Base-by-base conservation (phyloP, 352 stramenopile genomes). In the Pythium chondricola region DNA sequence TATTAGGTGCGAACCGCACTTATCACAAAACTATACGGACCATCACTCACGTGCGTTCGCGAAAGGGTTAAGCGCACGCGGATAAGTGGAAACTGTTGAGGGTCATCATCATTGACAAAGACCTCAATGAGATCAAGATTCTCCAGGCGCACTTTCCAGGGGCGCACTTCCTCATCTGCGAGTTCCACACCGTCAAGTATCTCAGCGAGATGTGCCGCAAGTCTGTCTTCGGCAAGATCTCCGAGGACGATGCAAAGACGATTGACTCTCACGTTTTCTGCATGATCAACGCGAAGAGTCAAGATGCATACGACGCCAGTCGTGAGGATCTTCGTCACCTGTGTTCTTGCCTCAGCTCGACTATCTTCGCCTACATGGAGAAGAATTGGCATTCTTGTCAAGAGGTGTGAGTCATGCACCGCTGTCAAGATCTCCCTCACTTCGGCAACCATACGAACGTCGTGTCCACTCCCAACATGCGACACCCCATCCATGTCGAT, bases 231-330 rank as follows among this genome's bases (percentile, higher is more conserved):
- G 48, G 56, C 0, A 63, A 59, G 18, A 45, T 63, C 4, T 63
- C 56, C 0, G 2, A 37, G 0, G 48, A 50, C 1, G 55, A 74
- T 24, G 44, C 56, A 0, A 18, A 17, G 0, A n/a, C 35, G 4
- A 8, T 63, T 1, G 47, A 67, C 14, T 22, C 11, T 1, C 4
- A 57, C 11, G n/a, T 67, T 1, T 14, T 58, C 42, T 56, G 56
- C 36, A 56, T 70, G 43, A 43, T 66, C 0, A 64, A 66, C 33
- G 42, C 52, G 0, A 2, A 4, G 10, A 17, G 24, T 24, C 1
- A 22, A 2, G 11, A 30, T 43, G 20, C 26, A 14, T 72, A 66
- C 32, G 26, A 36, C 2, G n/a, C 21, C 0, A 43, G 61, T 11
- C 10, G 33, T 14, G 24, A 13, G 0, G 21, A 46, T 0, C 18